phyloP scores from a whole-genome alignment of 2,329 filamentous ascomycete species.

The Apiospora rasikravindrae region DNA sequence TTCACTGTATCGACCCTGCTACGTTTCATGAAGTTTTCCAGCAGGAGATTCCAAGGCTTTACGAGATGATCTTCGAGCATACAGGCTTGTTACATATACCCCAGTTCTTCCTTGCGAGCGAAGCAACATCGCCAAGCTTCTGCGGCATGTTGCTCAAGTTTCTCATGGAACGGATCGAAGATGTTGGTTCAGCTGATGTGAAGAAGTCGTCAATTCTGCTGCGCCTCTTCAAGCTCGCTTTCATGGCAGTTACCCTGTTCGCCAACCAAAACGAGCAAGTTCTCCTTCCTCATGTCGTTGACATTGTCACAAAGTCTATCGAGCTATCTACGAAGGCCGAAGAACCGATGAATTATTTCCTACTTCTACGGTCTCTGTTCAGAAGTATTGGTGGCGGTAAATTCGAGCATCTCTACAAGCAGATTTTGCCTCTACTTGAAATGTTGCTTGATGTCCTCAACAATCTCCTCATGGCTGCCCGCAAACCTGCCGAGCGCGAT shows the following conservation, averaged over 20 bases:
- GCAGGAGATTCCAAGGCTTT: conserved; percentile 93
- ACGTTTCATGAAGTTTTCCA: conserved; percentile 99
- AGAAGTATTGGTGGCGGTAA: conserved; percentile 95
- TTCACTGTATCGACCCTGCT: conserved; percentile 97
- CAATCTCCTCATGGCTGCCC: conserved; percentile 86
- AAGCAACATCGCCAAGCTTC: conserved; percentile 96
- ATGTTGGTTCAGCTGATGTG: conserved; percentile 90
- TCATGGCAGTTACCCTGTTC: conserved; percentile 99
- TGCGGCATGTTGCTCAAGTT: conserved; percentile 98
- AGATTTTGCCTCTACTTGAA: conserved; percentile 92
- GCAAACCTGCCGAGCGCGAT: conserved; percentile 89
- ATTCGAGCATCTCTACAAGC: conserved; percentile 98
- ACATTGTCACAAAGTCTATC: conserved; percentile 97
- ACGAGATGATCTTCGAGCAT: conserved; percentile 98
- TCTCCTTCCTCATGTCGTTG: conserved; percentile 91
- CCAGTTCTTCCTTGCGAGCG: conserved; percentile 98
- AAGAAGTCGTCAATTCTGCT: conserved; percentile 92
- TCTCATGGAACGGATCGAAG: conserved; percentile 93
- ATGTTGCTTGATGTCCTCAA: conserved; percentile 98
- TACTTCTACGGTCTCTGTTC: conserved; percentile 89
- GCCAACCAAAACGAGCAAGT: conserved; percentile 95
- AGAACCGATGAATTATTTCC: conserved; percentile 98
- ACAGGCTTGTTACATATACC: conserved; percentile 92
- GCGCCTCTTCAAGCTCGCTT: conserved; percentile 94
- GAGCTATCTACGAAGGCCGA: conserved; percentile 94